phyloP scores from a whole-genome alignment of 345 rosid genomes.

The Rhodamnia argentea region DNA sequence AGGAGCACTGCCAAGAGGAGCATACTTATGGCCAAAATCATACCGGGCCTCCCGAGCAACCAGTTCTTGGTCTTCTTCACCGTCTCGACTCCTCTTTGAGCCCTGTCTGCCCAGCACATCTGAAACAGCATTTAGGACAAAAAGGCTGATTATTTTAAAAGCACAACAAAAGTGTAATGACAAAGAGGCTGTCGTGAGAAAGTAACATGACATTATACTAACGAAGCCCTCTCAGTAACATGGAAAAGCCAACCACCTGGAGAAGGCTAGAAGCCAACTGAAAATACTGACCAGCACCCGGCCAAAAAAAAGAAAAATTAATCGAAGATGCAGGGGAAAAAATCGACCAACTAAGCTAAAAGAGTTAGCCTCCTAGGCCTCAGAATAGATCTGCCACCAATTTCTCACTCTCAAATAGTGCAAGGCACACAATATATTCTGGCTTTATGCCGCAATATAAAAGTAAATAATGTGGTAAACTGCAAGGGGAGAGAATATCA shows the following conservation, averaged over 20 bases:
- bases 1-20: slow-evolving; percentile 77
- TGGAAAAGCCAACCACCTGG: not conserved
- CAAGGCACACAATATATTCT: not conserved
- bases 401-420: not conserved
- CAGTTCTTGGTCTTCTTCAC: slow-evolving; percentile 85
- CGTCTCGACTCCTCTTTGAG: slow-evolving; percentile 66
- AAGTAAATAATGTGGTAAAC: not conserved
- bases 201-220: not conserved
- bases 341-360: not conserved
- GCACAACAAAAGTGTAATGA: not conserved
- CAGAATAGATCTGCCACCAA: not conserved
- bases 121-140: slow-evolving; percentile 14
- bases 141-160: not conserved
- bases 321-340: not conserved
- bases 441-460: not conserved
- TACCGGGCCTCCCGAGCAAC: slow-evolving; percentile 75
- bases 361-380: not conserved
- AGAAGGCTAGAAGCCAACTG: not conserved
- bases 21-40: slow-evolving; percentile 72
- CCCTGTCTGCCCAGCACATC: slow-evolving; percentile 91
- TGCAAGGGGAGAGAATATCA: not conserved
- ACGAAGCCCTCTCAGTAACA: not conserved
- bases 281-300: not conserved
- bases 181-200: not conserved
- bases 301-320: not conserved